Percentiles rank a stretch among this genome's conserved stretches.
These are phyloP conservation scores for Tuber indicum DNA, from an alignment of 495 filamentous ascomycete species.

Conservation along the genomic window DNA sequence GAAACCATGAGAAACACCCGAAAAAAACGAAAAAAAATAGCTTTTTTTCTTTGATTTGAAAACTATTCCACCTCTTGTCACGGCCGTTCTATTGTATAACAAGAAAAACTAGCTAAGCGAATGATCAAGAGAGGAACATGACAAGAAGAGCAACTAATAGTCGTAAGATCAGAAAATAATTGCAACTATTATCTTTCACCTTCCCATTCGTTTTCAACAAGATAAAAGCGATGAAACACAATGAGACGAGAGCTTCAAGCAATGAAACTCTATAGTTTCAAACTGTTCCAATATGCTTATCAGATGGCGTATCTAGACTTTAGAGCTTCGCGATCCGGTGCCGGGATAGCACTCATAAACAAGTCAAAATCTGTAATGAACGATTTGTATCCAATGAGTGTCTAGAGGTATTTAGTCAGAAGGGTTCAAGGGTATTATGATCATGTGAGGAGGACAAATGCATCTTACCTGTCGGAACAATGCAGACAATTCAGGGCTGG, in stretches of 20 bases:
- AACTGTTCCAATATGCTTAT: constrained; percentile 16
- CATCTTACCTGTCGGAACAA: constrained; percentile 49
- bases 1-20: constrained; percentile 30
- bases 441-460: constrained; percentile 3
- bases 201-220: constrained; percentile 16
- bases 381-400: constrained; percentile 71
- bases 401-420: constrained; percentile 51
- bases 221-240: constrained; percentile 15
- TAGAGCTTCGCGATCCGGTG: constrained; percentile 55
- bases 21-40: constrained; percentile 15
- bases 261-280: constrained; percentile 23
- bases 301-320: constrained; percentile 46
- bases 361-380: constrained; percentile 79
- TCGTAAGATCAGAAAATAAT: constrained; percentile 18
- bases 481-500: constrained; percentile 44
- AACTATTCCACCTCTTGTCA: constrained; percentile 4
- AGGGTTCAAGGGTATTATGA: constrained; percentile 7
- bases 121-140: constrained; percentile 16
- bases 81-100: constrained; percentile 11
- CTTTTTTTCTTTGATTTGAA: background rate
- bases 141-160: constrained; percentile 1
- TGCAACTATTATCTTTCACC: constrained; percentile 26
- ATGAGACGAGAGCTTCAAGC: constrained; percentile 15
- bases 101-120: constrained; percentile 18
- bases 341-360: constrained; percentile 64